Percentiles rank a stretch among this genome's conserved stretches.
Conservation (phyloP, 73 alveolate genomes). For the Paramecium bursaria region DNA sequence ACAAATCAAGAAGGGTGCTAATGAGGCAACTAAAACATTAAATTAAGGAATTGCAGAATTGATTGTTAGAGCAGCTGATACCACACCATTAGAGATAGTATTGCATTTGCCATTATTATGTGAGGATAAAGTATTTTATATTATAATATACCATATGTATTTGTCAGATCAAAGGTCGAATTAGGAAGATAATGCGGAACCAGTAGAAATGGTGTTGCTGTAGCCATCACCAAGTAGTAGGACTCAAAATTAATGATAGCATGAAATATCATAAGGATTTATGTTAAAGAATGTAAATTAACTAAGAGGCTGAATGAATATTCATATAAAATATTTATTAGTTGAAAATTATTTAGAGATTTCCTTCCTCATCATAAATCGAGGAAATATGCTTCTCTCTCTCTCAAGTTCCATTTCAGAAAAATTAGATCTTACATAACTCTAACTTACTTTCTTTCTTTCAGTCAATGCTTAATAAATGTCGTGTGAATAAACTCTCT, state of each 20-base stretch:
- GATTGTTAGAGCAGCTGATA: conserved; percentile 99
- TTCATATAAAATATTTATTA: too few species aligned
- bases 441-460: too few species aligned
- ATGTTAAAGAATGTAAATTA: conserved; percentile 66
- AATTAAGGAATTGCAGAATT: conserved; percentile 99
- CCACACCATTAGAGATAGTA: conserved; percentile 99
- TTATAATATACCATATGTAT: conserved; percentile 99
- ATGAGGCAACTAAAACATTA: conserved; percentile 97
- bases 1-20: conserved; percentile 69
- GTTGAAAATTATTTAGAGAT: too few species aligned
- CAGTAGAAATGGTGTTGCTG: conserved; percentile 93
- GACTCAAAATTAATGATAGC: conserved; percentile 39
- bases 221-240: conserved; percentile 54
- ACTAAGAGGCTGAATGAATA: conserved; percentile 30
- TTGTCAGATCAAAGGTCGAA: conserved; percentile 96
- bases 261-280: conserved; percentile 62
- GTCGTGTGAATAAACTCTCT: too few species aligned
- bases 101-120: conserved; percentile 98
- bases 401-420: too few species aligned
- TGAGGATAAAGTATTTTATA: conserved; percentile 79
- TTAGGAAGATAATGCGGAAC: conserved; percentile 99
- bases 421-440: too few species aligned
- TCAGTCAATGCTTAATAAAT: too few species aligned
- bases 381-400: too few species aligned
- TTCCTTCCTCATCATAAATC: too few species aligned